Conservation (phyloP, 345 rosid genomes). For the Iberis pinnata region DNA sequence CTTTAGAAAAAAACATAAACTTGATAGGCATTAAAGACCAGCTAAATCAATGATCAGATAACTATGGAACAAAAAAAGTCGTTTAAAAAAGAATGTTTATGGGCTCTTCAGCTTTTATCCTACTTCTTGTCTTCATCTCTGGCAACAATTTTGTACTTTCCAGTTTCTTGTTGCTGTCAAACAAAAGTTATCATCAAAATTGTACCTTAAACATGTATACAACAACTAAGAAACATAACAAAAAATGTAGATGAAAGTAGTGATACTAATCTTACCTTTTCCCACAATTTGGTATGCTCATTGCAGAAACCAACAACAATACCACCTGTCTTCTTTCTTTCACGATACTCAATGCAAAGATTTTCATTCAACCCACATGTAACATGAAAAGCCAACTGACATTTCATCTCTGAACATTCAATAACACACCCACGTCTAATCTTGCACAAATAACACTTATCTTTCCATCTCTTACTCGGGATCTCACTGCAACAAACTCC, state of each 20-base stretch:
- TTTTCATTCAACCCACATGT: constrained; percentile 77
- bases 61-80: neutral
- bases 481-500: constrained; percentile 54
- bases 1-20: no score
- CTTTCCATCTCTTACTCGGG: constrained; percentile 56
- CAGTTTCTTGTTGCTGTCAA: constrained; percentile 73
- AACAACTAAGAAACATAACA: neutral
- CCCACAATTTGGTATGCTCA: constrained; percentile 67
- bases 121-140: constrained; percentile 42
- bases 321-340: constrained; percentile 56
- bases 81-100: neutral
- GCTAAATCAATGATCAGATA: neutral
- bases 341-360: constrained; percentile 66
- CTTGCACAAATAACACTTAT: constrained; percentile 57
- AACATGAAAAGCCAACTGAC: constrained; percentile 63
- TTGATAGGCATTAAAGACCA: constrained; percentile 5
- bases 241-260: no score
- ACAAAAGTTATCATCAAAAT: constrained; percentile 17
- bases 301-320: constrained; percentile 88
- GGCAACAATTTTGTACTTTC: constrained; percentile 95
- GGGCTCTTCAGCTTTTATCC: neutral
- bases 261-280: constrained; percentile 60
- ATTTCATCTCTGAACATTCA: constrained; percentile 81
- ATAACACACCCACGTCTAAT: constrained; percentile 64
- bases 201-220: neutral